Conservation (phyloP, 805 yeast species). For the Pichia californica region DNA sequence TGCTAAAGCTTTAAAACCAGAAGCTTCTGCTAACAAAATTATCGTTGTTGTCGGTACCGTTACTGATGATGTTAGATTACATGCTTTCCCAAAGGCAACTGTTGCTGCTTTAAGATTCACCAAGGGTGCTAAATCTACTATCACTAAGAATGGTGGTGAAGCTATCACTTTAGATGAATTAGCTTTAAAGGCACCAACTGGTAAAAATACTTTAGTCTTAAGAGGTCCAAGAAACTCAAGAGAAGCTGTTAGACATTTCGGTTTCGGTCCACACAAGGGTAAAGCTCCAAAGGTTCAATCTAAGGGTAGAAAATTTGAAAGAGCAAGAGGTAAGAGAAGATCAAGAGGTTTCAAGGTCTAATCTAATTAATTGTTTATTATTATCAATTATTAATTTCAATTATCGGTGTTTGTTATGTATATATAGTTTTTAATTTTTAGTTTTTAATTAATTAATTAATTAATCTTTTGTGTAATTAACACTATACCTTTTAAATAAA, state of each 20-base stretch:
- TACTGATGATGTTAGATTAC: constrained; percentile 94
- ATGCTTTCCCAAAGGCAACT: constrained; percentile 92
- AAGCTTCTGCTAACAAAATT: constrained; percentile 84
- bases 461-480: background rate
- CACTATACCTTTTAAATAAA: background rate
- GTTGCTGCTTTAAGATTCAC: constrained; percentile 99
- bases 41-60: constrained; percentile 99
- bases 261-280: constrained; percentile 99
- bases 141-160: constrained; percentile 99
- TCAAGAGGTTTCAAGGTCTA: constrained; percentile 99
- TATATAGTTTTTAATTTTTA: background rate
- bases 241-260: constrained; percentile 99
- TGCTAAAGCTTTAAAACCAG: constrained; percentile 71
- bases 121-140: constrained; percentile 97
- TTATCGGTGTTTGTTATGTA: constrained; percentile 1
- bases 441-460: no score
- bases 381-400: background rate
- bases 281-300: constrained; percentile 98
- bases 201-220: constrained; percentile 95
- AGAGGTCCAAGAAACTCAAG: constrained; percentile 99
- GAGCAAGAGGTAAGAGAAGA: constrained; percentile 99
- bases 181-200: constrained; percentile 99
- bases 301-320: constrained; percentile 99
- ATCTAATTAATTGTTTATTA: constrained; percentile 26
- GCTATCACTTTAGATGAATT: constrained; percentile 98